Evolutionary conservation across 129 eudicot species (phyloP).

Genomic region (Rutidosis leptorrhynchoides): DNA sequence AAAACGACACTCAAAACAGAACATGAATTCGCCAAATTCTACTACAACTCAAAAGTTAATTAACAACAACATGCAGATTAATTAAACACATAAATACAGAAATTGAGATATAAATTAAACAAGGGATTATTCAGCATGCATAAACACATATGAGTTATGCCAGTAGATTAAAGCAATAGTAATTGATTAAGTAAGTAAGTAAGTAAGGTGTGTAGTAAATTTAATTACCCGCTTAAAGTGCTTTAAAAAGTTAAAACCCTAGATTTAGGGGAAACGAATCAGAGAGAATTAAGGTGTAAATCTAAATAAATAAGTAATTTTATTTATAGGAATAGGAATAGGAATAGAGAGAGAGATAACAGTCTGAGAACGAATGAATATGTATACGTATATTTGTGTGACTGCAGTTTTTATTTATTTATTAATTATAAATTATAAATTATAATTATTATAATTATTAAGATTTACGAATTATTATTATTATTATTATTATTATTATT

Average conservation of each 20-base stretch:
- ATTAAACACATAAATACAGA: background rate
- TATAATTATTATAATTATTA: too few species aligned
- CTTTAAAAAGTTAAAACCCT: constrained; percentile 6
- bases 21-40: constrained; percentile 9
- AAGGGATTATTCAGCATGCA: constrained; percentile 20
- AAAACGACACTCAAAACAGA: constrained; percentile 6
- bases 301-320: background rate
- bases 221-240: constrained; percentile 13
- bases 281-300: constrained; percentile 23
- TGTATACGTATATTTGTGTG: constrained; percentile 5
- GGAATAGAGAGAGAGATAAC: constrained; percentile 1
- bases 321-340: too few species aligned
- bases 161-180: background rate
- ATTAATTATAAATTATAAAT: too few species aligned
- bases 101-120: background rate
- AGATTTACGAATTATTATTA: too few species aligned
- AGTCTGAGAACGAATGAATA: background rate
- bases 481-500: too few species aligned
- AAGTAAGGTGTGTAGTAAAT: constrained; percentile 9
- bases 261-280: constrained; percentile 15
- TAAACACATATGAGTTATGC: background rate
- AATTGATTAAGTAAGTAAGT: background rate
- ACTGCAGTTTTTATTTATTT: background rate
- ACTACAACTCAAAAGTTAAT: background rate
- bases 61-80: constrained; percentile 17